Percentiles rank a stretch among this genome's conserved stretches.
Conservation (phyloP, 2,329 filamentous ascomycete species). For the Fusarium devonianum region DNA sequence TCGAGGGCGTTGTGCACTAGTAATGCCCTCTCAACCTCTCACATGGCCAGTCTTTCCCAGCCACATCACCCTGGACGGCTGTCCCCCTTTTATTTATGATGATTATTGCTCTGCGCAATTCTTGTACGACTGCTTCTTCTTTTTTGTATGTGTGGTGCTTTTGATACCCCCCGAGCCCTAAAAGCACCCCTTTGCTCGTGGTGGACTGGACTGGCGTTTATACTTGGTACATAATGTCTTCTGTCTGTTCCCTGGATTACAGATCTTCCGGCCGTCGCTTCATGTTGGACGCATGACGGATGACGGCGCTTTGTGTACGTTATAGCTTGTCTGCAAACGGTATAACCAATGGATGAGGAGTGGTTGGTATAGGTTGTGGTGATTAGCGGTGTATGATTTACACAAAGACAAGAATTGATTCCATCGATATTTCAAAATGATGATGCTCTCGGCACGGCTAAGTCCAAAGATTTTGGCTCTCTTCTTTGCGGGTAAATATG, state of each 20-base stretch:
- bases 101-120: conserved; percentile 4
- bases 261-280: no score
- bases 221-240: conserved; percentile 5
- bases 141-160: conserved; percentile 33
- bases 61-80: conserved; percentile 1
- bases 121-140: conserved; percentile 29
- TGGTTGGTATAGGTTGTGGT: conserved; percentile 16
- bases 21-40: conserved; percentile 12
- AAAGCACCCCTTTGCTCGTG: conserved; percentile 30
- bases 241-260: conserved; percentile 10
- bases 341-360: neutral
- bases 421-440: neutral
- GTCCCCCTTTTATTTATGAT: no score
- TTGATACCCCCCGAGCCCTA: conserved; percentile 41
- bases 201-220: conserved; percentile 35
- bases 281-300: conserved; percentile 3
- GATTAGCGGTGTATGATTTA: conserved; percentile 24
- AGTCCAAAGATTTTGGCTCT: neutral
- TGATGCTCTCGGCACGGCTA: conserved; percentile 1
- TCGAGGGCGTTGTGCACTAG: conserved; percentile 68
- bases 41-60: neutral
- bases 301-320: no score
- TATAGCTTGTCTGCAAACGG: conserved; percentile 7
- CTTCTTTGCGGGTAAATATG: neutral
- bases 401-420: conserved; percentile 24